Evolutionary conservation across 2,329 filamentous ascomycete species (phyloP).

Genomic region (Phyllosticta citriasiana): DNA sequence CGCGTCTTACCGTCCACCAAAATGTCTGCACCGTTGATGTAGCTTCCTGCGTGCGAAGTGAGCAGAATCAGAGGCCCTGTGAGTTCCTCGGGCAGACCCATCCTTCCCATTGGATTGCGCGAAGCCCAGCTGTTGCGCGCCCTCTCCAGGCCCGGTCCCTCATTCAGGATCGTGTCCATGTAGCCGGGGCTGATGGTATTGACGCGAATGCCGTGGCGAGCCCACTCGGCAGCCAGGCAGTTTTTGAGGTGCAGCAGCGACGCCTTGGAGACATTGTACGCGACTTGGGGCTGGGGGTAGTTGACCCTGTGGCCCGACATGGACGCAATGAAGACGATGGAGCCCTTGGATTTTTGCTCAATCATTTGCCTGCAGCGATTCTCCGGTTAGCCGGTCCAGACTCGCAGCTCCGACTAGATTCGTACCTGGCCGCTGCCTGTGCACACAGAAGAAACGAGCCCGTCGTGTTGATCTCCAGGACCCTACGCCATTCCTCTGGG

Average conservation of each 20-base stretch:
- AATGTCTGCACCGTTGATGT: constrained; percentile 60
- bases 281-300: constrained; percentile 60
- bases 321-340: constrained; percentile 56
- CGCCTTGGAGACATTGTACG: constrained; percentile 65
- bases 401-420: constrained; percentile 9
- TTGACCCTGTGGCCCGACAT: constrained; percentile 62
- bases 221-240: constrained; percentile 64
- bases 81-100: constrained; percentile 55
- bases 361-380: constrained; percentile 40
- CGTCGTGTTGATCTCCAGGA: constrained; percentile 62
- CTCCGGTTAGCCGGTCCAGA: background rate
- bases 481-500: constrained; percentile 48
- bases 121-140: constrained; percentile 47
- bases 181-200: constrained; percentile 66
- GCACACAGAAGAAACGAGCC: constrained; percentile 61
- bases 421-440: constrained; percentile 47
- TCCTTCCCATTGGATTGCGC: constrained; percentile 54
- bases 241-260: constrained; percentile 54
- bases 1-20: constrained; percentile 46
- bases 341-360: constrained; percentile 41
- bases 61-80: constrained; percentile 53
- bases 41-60: constrained; percentile 51
- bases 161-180: constrained; percentile 68
- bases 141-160: constrained; percentile 47
- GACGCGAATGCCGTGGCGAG: constrained; percentile 56